phyloP scores from a whole-genome alignment of 2,329 filamentous ascomycete species.

The Microdochium bolleyi region DNA sequence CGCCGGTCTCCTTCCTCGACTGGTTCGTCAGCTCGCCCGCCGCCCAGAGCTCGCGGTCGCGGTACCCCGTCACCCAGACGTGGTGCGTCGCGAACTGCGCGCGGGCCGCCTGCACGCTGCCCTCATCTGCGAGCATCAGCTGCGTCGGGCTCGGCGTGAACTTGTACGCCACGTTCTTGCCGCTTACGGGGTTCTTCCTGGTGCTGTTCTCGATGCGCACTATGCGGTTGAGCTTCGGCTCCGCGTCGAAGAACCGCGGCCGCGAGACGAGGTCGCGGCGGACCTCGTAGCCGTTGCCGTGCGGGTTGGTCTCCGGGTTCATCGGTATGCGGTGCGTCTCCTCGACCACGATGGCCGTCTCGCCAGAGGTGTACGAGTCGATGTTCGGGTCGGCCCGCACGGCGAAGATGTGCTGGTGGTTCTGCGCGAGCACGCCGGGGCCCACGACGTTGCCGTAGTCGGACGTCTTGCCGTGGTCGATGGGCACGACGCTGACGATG shows the following conservation, averaged over 20 bases:
- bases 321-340: slow-evolving; percentile 21
- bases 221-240: slow-evolving; percentile 40
- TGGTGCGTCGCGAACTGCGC: slow-evolving; percentile 37
- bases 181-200: slow-evolving; percentile 36
- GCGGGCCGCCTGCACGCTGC: slow-evolving; percentile 32
- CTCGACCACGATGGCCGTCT: slow-evolving; percentile 19
- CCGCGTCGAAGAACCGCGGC: slow-evolving; percentile 42
- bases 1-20: slow-evolving; percentile 31
- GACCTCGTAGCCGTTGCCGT: slow-evolving; percentile 53
- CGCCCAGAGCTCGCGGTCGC: slow-evolving; percentile 41
- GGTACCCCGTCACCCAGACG: slow-evolving; percentile 39
- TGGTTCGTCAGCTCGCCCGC: slow-evolving; percentile 45
- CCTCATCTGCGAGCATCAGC: slow-evolving; percentile 35
- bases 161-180: slow-evolving; percentile 42
- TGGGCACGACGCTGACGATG: slow-evolving; percentile 58
- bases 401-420: slow-evolving; percentile 63
- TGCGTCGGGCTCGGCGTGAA: slow-evolving; percentile 35
- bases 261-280: slow-evolving; percentile 35
- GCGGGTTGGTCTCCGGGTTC: slow-evolving; percentile 47
- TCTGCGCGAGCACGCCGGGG: slow-evolving; percentile 53
- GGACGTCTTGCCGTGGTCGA: slow-evolving; percentile 42
- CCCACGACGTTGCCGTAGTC: slow-evolving; percentile 57
- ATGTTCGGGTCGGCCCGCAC: slow-evolving; percentile 55
- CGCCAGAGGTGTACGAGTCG: slow-evolving; percentile 26
- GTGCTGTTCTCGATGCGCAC: slow-evolving; percentile 39